Evolutionary conservation across 257 asterid genomes (phyloP).

Genomic region (Nyctanthes arbortristis): DNA sequence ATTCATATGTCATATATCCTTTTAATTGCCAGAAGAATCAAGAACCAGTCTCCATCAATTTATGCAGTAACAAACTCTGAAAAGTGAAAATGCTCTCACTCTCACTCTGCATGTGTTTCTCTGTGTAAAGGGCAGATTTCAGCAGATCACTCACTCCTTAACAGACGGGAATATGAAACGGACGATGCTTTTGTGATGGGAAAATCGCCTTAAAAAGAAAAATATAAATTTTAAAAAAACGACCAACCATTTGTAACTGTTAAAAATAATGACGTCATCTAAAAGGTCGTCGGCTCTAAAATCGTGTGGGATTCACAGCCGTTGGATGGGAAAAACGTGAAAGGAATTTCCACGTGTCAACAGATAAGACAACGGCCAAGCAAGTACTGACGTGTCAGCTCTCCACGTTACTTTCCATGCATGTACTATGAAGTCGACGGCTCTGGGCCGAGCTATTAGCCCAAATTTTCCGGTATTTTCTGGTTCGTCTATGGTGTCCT

Average conservation of each 20-base stretch:
- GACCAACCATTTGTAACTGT: conserved; percentile 23
- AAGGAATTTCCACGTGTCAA: conserved; percentile 21
- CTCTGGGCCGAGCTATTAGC: not conserved
- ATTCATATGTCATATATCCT: not conserved
- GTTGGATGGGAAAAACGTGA: conserved; percentile 19
- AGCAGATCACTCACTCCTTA: conserved; percentile 9
- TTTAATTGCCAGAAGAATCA: conserved; percentile 1
- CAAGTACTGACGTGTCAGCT: conserved; percentile 9
- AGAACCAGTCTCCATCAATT: not conserved
- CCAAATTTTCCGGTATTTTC: too few relatives aligned
- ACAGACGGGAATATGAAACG: conserved; percentile 31
- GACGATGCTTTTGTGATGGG: conserved; percentile 21
- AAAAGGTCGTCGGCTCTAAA: conserved; percentile 31
- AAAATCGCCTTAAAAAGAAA: conserved; percentile 9
- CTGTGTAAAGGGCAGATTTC: not conserved
- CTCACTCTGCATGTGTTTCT: conserved; percentile 19
- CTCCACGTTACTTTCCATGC: conserved; percentile 14
- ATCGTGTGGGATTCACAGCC: conserved; percentile 14
- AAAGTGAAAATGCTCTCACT: conserved; percentile 2
- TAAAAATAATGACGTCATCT: conserved; percentile 24
- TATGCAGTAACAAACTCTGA: not conserved
- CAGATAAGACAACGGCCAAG: conserved; percentile 24
- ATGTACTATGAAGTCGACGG: conserved; percentile 5
- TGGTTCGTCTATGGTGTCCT: too few relatives aligned
- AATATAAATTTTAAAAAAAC: too few relatives aligned